Base-by-base conservation (phyloP, 345 rosid genomes). In the Citrus mangshanensis region DNA sequence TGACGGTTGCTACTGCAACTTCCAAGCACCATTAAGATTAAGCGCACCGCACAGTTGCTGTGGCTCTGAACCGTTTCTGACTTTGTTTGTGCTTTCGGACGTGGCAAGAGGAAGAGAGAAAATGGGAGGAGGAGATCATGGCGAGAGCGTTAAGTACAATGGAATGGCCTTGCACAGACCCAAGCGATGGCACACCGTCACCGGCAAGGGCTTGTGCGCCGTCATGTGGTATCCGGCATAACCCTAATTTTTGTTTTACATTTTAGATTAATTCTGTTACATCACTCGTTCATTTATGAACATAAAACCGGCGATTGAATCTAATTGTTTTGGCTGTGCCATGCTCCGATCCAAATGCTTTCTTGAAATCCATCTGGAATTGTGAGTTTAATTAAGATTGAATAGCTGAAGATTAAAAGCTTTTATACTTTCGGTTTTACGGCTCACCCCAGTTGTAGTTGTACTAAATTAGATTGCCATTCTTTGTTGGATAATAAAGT, bases 181-280 rank as follows among this genome's bases (percentile, higher is more conserved):
- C 1, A 95, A 93, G 91, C 85, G 95, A 76, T 95, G 98, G 97
- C 98, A 95, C 81, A 70, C 77, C 65, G 90, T 91, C 78, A 92
- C 98, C 72, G 98, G 98, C 59, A 95, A 95, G 78, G 98, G 95
- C 76, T 79, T 95, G 81, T 91, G 97, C 80, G 98, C 96, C 66
- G 84, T 92, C 80, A 94, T 91, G 97, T 94, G 98, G 97, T 92
- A 83, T 73, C 38, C 69, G 13, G 16, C 51, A 13, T 34, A 32
- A 75, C 34, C 73, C 51, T 46, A 54, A 22, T 58, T 38, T 70
- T 34, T 46, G 10, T 68, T 66, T 16, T 32, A 5, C 38, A 22
- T 67, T 19, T 56, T 67, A 18, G 37, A 42, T 13, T 25, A 24
- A 14, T 49, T 78, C 4, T 61, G 51, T 62, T 0, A 8, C 61